phyloP scores from a whole-genome alignment of 441 rosid genomes.

The Adansonia rubrostipa region DNA sequence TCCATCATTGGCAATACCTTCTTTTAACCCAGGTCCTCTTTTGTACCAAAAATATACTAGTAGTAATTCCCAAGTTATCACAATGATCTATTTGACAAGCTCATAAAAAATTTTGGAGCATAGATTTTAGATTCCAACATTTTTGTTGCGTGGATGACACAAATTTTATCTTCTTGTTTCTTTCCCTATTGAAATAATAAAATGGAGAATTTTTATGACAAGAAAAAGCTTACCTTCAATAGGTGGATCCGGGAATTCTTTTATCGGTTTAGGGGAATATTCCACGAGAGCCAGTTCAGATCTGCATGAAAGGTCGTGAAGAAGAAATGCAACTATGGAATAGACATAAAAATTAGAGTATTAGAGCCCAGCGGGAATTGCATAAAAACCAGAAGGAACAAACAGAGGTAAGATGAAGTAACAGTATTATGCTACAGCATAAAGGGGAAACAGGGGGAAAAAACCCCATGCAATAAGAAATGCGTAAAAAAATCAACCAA shows the following conservation, averaged over 20 bases:
- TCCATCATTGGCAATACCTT: no score
- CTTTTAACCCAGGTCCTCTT: no score
- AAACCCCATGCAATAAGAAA: not conserved
- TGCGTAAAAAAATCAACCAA: not conserved
- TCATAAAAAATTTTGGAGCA: conserved; percentile 24
- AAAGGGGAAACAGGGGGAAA: not conserved
- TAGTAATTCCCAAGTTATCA: conserved; percentile 20
- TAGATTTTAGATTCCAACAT: conserved; percentile 30
- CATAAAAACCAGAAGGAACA: conserved; percentile 8
- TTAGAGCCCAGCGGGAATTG: not conserved
- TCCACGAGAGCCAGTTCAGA: conserved; percentile 67
- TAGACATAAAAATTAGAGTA: not conserved
- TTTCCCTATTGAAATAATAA: not conserved
- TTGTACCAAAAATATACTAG: not conserved
- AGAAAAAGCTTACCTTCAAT: conserved; percentile 44
- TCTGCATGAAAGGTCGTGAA: conserved; percentile 46
- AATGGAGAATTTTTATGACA: conserved; percentile 11
- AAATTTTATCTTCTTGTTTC: conserved; percentile 29
- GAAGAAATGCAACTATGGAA: conserved; percentile 54
- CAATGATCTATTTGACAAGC: conserved; percentile 9
- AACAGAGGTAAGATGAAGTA: conserved; percentile 12
- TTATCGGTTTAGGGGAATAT: conserved; percentile 52
- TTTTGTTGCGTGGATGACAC: conserved; percentile 33
- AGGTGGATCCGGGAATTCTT: conserved; percentile 41
- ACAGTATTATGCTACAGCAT: not conserved